phyloP scores from a whole-genome alignment of 495 filamentous ascomycete genomes.

The Cairneyella variabilis region DNA sequence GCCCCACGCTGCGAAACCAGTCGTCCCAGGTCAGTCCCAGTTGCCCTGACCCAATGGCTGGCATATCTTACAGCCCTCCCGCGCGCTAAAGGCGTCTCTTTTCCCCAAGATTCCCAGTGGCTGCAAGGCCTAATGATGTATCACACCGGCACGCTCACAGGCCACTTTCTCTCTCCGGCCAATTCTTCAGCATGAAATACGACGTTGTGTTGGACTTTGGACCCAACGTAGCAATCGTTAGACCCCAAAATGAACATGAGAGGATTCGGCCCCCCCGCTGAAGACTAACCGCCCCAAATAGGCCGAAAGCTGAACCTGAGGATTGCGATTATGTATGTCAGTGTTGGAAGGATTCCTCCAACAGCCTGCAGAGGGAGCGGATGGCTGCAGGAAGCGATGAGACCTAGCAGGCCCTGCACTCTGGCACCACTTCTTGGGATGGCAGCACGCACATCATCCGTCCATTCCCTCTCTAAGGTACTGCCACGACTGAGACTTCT shows the following conservation, averaged over 20 bases:
- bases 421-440: background rate
- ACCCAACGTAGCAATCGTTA: background rate
- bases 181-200: conserved; percentile 2
- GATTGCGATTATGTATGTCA: conserved; percentile 7
- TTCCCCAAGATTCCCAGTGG: conserved; percentile 11
- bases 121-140: conserved; percentile 18
- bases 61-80: background rate
- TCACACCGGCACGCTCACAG: conserved; percentile 11
- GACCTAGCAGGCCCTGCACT: background rate
- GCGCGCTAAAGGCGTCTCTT: conserved; percentile 23
- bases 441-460: background rate
- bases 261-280: background rate
- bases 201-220: background rate
- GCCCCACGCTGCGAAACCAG: background rate
- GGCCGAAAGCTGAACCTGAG: background rate
- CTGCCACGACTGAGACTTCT: no score
- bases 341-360: conserved; percentile 4
- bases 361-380: conserved; percentile 3
- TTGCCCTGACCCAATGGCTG: background rate
- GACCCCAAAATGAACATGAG: background rate
- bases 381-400: conserved; percentile 20
- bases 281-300: background rate
- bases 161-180: background rate
- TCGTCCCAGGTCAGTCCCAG: background rate
- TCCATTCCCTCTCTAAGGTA: background rate